Percentiles rank a stretch among this genome's conserved stretches.
Evolutionary conservation across 805 yeast species (phyloP).

Genomic region (Kazachstania kunashirensis): DNA sequence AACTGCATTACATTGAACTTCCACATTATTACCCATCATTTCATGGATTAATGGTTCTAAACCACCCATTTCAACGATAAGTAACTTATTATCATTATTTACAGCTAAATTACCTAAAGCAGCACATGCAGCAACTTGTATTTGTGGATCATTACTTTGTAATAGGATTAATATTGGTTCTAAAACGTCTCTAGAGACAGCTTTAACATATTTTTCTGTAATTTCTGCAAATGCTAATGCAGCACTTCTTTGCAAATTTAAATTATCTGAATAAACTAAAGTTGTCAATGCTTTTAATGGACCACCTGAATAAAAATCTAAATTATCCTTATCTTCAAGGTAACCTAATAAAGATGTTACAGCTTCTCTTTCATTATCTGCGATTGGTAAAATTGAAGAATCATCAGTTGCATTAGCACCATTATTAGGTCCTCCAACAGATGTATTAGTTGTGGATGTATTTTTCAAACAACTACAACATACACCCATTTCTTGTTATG

Average conservation of each 20-base stretch:
- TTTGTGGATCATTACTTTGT: slow-evolving; percentile 84
- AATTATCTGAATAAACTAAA: slow-evolving; percentile 86
- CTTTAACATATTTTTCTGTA: slow-evolving; percentile 89
- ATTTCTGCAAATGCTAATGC: slow-evolving; percentile 98
- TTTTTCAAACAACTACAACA: slow-evolving; percentile 40
- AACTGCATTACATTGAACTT: slow-evolving; percentile 97
- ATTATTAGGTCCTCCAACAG: slow-evolving; percentile 4
- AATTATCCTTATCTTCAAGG: slow-evolving; percentile 62
- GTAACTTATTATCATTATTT: slow-evolving; percentile 83
- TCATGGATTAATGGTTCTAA: slow-evolving; percentile 92
- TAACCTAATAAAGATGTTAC: slow-evolving; percentile 82
- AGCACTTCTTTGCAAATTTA: slow-evolving; percentile 92
- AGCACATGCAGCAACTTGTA: slow-evolving; percentile 97
- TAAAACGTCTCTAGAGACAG: slow-evolving; percentile 81
- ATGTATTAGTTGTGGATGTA: slow-evolving; percentile 10
- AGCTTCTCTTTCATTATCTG: slow-evolving; percentile 95
- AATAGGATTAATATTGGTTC: slow-evolving; percentile 86
- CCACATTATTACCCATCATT: slow-evolving; percentile 95
- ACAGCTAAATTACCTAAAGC: slow-evolving; percentile 98
- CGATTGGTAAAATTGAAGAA: slow-evolving; percentile 62
- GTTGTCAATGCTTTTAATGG: slow-evolving; percentile 85
- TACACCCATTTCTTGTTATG: slow-evolving; percentile 35
- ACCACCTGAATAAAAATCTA: slow-evolving; percentile 79
- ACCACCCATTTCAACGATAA: slow-evolving; percentile 97
- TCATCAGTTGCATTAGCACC: slow-evolving; percentile 23